Percentiles rank a stretch among this genome's conserved stretches.
Conservation (phyloP, 305 asterid genomes). For the Rubia peregrina region DNA sequence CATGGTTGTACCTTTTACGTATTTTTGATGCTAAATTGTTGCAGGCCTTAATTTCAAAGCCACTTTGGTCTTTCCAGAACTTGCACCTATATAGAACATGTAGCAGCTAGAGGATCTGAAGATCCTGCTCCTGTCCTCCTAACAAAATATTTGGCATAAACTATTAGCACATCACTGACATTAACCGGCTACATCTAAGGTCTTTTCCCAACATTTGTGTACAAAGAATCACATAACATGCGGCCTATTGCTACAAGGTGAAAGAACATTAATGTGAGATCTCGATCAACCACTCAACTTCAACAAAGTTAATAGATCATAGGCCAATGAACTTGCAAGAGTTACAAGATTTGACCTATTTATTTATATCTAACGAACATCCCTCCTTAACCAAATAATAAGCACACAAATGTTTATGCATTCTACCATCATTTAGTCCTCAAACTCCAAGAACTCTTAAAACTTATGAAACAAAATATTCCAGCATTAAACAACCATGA, state of each 20-base stretch:
- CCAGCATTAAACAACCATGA: neutral
- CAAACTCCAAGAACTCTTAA: neutral
- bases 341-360: neutral
- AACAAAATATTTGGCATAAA: neutral
- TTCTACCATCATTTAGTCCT: neutral
- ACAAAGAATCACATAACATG: neutral
- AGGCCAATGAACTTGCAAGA: neutral
- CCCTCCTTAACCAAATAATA: neutral
- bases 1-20: slow-evolving; percentile 57
- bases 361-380: neutral
- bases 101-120: slow-evolving; percentile 52
- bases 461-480: neutral
- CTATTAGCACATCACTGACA: neutral
- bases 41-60: slow-evolving; percentile 33
- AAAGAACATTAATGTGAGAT: neutral
- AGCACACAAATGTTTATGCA: neutral
- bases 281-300: neutral
- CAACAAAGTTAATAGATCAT: neutral
- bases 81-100: slow-evolving; percentile 55
- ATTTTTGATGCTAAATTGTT: slow-evolving; percentile 48
- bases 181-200: neutral
- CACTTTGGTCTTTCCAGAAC: slow-evolving; percentile 24
- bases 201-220: neutral
- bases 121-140: slow-evolving; percentile 88
- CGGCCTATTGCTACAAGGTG: neutral